phyloP scores from a whole-genome alignment of 2,329 filamentous ascomycete genomes.

The Truncatella angustata region DNA sequence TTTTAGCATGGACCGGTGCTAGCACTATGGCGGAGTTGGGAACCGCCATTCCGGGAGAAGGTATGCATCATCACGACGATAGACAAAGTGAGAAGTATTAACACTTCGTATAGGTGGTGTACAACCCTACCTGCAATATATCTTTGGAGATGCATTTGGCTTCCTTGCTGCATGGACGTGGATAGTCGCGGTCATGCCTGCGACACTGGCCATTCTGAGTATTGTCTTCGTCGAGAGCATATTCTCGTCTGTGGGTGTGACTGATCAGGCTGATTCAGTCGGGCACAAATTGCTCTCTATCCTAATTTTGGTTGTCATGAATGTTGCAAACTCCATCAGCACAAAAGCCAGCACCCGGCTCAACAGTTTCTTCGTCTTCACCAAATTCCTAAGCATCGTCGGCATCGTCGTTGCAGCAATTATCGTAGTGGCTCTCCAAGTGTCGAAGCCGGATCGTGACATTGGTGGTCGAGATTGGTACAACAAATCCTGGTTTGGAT shows the following conservation, averaged over 20 bases:
- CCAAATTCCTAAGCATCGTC: constrained; percentile 50
- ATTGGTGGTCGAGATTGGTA: constrained; percentile 51
- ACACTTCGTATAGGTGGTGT: constrained; percentile 49
- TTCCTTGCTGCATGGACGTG: constrained; percentile 66
- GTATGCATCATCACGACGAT: constrained; percentile 23
- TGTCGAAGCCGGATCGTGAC: constrained; percentile 32
- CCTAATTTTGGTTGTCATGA: constrained; percentile 43
- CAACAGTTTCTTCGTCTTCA: constrained; percentile 54
- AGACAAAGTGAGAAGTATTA: background rate
- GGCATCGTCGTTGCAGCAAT: constrained; percentile 48
- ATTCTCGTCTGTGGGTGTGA: constrained; percentile 49
- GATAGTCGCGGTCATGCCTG: constrained; percentile 63
- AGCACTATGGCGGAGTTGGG: constrained; percentile 62
- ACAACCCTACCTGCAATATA: constrained; percentile 60
- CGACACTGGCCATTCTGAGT: constrained; percentile 61
- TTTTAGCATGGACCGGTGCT: constrained; percentile 64
- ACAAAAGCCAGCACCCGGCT: constrained; percentile 53
- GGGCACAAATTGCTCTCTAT: constrained; percentile 52
- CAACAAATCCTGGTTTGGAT: constrained; percentile 53
- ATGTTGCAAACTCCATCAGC: constrained; percentile 53
- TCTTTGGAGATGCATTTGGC: constrained; percentile 60
- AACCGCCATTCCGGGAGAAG: constrained; percentile 61
- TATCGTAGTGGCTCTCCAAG: constrained; percentile 42
- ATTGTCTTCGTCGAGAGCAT: constrained; percentile 64
- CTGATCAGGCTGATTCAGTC: constrained; percentile 39